Base-by-base conservation (phyloP, 139 green algal genomes). In the Pycnococcus provasolii region DNA sequence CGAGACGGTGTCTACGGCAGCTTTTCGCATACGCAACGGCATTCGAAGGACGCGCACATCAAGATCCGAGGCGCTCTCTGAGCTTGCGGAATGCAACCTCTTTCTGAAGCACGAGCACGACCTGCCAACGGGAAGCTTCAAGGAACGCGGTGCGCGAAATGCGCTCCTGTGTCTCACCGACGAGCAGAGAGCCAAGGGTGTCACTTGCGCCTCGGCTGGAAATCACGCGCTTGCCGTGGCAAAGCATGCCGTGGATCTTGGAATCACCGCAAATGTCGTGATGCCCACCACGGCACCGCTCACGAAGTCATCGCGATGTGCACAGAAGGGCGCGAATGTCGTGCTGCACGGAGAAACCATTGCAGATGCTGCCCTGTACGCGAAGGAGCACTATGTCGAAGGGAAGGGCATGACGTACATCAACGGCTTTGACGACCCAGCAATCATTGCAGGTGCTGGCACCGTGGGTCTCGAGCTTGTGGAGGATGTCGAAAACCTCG, bases 361-460 rank as follows among this genome's bases (percentile, higher is more conserved):
- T 53, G 64, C 65, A 11, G 71, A 77, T 11, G 65, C 64, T 41
- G 57, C 59, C 26, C 13, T 42, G 46, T 58, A 71, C 47, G 71
- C 64, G 37, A 26, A 13, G 11, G 51, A 67, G 54, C 41, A n/a
- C 2, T 66, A 50, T 41, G 71, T 58, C 1, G 60, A 55, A 51
- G 52, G 53, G 2, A 15, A 73, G 4, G 48, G 47, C 26, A 42
- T 73, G 42, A 77, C 53, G 15, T 77, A 77, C 64, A 73, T 77
- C 71, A 72, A 77, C 64, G 64, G 64, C 1, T 77, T 73, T 45
- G 71, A 77, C 44, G 65, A 77, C 52, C 67, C 67, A 15, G 42
- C 62, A 40, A 72, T 77, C 64, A 70, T 77, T 13, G 51, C 71
- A 2, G 71, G 61, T 37, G 69, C 69, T 9, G 71, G 71, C 13